Base-by-base conservation (phyloP, 2,329 filamentous ascomycete species). In the Botryotinia convoluta region DNA sequence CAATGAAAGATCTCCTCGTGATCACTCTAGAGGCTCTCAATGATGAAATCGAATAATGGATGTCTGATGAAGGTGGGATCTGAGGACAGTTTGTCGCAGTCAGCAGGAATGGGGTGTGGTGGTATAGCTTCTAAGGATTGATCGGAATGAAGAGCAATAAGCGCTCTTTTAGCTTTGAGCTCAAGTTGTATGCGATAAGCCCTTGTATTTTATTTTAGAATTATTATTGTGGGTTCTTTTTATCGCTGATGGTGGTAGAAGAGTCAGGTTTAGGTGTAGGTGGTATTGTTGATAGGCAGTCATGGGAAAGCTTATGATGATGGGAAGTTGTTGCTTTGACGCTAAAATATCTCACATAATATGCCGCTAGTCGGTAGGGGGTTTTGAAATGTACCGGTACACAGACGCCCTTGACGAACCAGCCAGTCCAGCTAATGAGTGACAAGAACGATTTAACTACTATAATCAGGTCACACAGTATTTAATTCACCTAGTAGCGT, bases 1-100 rank as follows among this genome's bases (percentile, higher is more conserved):
- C 64, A 44, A n/a, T 63, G 29, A 22, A 45, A 42, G 64, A 72
- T 44, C 48, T 20, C 71, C 78, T 79, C 77, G 79, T 80, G 79
- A 79, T 77, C 77, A 75, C 61, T 60, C 42, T 54, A 54, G 67
- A 73, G 65, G 48, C 70, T 71, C 63, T 73, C 61, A 63, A 72
- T 69, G 72, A 68, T 61, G 62, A 71, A 72, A 71, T 69, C 57
- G 68, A 69, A 74, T 68, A 57, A 57, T 65, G 48, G 74, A 72
- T 69, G 76, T 75, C 75, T 76, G 76, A 61, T 73, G 61, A 42
- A 44, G 68, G 70, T 37, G 45, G 32, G 74, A 78, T 78, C 76
- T 76, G 71, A 62, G 54, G 57, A 73, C 67, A 61, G 71, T 67
- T 73, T 62, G 62, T 39, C 59, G 60, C 35, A 71, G 59, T 71